Evolutionary conservation across 805 yeast species (phyloP).

Genomic region (Nakazawaea pomicola): DNA sequence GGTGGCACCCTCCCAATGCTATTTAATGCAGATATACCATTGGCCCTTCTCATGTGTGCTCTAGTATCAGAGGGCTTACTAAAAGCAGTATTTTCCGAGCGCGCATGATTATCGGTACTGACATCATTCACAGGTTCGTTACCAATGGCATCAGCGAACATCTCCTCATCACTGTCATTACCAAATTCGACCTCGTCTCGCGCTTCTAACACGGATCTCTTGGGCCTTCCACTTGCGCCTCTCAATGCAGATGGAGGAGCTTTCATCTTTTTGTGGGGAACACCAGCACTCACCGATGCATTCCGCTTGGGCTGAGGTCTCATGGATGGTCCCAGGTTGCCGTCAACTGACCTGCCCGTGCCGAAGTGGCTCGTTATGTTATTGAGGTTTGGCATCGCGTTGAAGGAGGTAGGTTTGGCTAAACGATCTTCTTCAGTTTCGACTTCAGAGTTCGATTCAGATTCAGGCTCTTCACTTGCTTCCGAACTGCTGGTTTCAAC

Average conservation of each 20-base stretch:
- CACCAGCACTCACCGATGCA: too few species aligned
- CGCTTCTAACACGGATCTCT: slow-evolving; percentile 8
- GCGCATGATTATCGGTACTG: too few species aligned
- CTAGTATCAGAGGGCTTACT: not conserved
- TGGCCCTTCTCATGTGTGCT: slow-evolving; percentile 8
- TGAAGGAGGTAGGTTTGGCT: not conserved
- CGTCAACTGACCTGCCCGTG: too few species aligned
- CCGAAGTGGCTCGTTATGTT: slow-evolving; percentile 2
- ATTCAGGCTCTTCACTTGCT: not conserved
- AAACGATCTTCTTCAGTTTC: slow-evolving; percentile 2
- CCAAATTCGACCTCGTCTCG: not conserved
- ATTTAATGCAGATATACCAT: slow-evolving; percentile 10
- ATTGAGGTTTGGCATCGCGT: not conserved
- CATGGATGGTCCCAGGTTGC: too few species aligned
- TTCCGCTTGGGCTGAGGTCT: too few species aligned
- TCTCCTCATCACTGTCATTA: not conserved
- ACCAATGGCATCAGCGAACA: too few species aligned
- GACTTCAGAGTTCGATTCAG: not conserved
- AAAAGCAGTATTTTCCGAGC: not conserved
- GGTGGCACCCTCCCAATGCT: slow-evolving; percentile 20
- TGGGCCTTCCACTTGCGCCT: slow-evolving; percentile 2
- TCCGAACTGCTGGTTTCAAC: not conserved
- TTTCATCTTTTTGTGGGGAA: too few species aligned
- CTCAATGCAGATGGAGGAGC: not conserved
- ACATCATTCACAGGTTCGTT: too few species aligned